Base-by-base conservation (phyloP, 2,329 filamentous ascomycete genomes). In the Orbilia quercus region DNA sequence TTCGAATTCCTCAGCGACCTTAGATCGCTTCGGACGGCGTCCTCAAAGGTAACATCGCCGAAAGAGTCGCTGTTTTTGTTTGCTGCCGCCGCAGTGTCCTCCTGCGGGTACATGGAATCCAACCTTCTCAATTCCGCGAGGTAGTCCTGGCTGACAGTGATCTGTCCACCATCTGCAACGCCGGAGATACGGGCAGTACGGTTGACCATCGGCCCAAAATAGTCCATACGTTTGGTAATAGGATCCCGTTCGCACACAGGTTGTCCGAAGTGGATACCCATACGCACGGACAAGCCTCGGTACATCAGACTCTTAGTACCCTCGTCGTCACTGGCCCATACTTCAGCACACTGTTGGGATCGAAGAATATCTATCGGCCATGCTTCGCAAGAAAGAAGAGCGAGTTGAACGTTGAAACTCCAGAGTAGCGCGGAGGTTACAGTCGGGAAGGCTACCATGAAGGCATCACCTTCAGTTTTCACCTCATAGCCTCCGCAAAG, bases 151-250 rank as follows among this genome's bases (percentile, higher is more conserved):
- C 93, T 97, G 1, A 98, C 95, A 0, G 94, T 95, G 76, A 98
- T 97, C 80, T 99, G 94, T 0, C 95, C 95, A 74, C 95, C 95
- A 80, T 99, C 95, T 36, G 95, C 95, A 45, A 96, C 93, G 20
- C 91, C 90, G 5, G 92, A 95, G 76, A 99, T 96, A 82, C 95
- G 90, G 14, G 95, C 90, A 0, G 95, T 92, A 79, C 96, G 93
- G 82, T 99, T 99, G 78, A 99, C 95, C 92, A 99, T 99, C 12
- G 95, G 95, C 0, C 95, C 95, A 80, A 98, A 99, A 82, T 99
- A 99, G 79, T 99, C 95, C 95, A 99, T 99, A 75, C 95, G 92
- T 67, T 93, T 90, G 1, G 95, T 99, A 54, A 99, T 93, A 0
- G 95, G 95, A 81, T 99, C 95, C 53, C 90, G 90, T 81, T 99